Evolutionary conservation across 768 basidiomycete species (phyloP).

Genomic region (Pholiota microspora): DNA sequence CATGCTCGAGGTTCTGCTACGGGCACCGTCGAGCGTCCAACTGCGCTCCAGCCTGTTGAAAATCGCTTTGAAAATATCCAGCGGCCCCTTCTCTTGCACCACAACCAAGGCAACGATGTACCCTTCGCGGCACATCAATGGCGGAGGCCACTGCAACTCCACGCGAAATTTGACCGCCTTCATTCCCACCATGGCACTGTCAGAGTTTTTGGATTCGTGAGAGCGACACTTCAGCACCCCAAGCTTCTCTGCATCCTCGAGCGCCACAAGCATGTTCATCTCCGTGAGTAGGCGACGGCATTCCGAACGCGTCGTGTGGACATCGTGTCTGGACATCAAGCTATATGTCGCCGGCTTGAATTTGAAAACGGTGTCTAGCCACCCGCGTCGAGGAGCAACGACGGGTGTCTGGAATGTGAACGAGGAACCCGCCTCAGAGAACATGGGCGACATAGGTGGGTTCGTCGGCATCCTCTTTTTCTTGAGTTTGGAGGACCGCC

Average conservation of each 20-base stretch:
- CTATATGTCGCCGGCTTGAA: slow-evolving; percentile 66
- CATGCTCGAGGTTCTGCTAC: slow-evolving; percentile 4
- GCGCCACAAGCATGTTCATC: slow-evolving; percentile 66
- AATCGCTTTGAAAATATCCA: slow-evolving; percentile 76
- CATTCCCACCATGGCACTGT: slow-evolving; percentile 47
- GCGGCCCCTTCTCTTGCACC: slow-evolving; percentile 84
- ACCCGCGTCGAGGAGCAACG: slow-evolving; percentile 57
- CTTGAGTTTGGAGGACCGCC: slow-evolving; percentile 36
- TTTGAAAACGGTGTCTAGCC: slow-evolving; percentile 89
- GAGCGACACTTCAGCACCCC: slow-evolving; percentile 76
- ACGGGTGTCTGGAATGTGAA: slow-evolving; percentile 38
- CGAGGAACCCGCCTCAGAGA: slow-evolving; percentile 43
- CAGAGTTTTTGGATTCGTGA: slow-evolving; percentile 61
- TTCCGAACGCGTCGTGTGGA: slow-evolving; percentile 66
- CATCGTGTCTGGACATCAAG: slow-evolving; percentile 58
- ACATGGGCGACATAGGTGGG: slow-evolving; percentile 34
- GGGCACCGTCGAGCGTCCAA: slow-evolving; percentile 62
- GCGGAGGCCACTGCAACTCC: slow-evolving; percentile 54
- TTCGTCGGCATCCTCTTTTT: slow-evolving; percentile 19
- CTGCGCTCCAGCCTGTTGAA: slow-evolving; percentile 61
- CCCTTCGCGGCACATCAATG: slow-evolving; percentile 41
- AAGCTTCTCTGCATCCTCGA: slow-evolving; percentile 61
- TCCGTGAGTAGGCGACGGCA: slow-evolving; percentile 71
- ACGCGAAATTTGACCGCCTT: slow-evolving; percentile 84
- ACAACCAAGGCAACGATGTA: slow-evolving; percentile 57